These are phyloP conservation scores for Pseudogymnoascus sp. DNA, from an alignment of 2,329 filamentous ascomycete species.

Conservation along the genomic window DNA sequence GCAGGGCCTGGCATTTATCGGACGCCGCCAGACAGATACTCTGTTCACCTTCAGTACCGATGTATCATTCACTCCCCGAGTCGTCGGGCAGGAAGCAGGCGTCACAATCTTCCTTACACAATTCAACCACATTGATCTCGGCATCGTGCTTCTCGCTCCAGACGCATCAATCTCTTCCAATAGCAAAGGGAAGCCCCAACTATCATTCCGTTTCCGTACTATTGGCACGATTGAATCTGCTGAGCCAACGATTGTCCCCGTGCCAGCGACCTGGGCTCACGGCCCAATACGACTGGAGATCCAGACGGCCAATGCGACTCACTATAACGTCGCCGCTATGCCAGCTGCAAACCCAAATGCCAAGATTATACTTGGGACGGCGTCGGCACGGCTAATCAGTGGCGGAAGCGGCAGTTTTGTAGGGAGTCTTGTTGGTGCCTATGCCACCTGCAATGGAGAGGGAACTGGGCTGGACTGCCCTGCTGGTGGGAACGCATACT, in stretches of 20 bases:
- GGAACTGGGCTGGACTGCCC: conserved; percentile 26
- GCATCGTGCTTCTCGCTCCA: conserved; percentile 25
- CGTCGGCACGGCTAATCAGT: background rate
- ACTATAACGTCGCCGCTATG: background rate
- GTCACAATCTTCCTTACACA: conserved; percentile 47
- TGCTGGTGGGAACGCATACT: conserved; percentile 26
- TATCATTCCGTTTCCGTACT: conserved; percentile 8
- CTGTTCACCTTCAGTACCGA: conserved; percentile 45
- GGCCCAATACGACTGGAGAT: background rate
- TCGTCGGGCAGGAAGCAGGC: conserved; percentile 42
- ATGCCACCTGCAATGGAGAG: conserved; percentile 33
- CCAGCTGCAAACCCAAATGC: conserved; percentile 6
- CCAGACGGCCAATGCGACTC: background rate
- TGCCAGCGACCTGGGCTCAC: background rate
- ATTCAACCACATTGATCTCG: conserved; percentile 45
- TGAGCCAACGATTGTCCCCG: background rate
- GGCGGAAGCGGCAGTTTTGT: conserved; percentile 26
- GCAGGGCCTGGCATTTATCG: conserved; percentile 36
- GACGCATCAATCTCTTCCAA: background rate
- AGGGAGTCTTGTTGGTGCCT: conserved; percentile 30
- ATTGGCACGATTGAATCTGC: background rate
- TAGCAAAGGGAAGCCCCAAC: background rate
- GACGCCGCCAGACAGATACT: conserved; percentile 47
- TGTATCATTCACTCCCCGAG: conserved; percentile 36
- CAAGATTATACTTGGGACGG: background rate